A percentile compares a stretch with the other conserved stretches of the same genome.
Evolutionary conservation across 805 yeast genomes (phyloP).

Genomic region (Starmerella sp.): DNA sequence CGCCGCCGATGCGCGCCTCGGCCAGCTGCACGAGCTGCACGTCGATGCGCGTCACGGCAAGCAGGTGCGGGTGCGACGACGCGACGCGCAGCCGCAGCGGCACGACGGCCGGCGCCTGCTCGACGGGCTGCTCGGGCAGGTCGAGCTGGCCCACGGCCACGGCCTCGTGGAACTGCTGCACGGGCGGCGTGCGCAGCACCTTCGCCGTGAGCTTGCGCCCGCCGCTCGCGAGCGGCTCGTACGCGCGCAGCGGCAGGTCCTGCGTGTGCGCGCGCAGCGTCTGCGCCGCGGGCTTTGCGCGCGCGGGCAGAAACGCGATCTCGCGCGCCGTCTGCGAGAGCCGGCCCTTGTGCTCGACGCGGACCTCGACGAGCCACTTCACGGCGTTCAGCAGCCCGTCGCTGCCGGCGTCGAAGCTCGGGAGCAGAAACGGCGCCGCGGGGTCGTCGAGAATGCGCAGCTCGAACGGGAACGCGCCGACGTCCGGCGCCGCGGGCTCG

Average conservation of each 20-base stretch:
- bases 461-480: slow-evolving; percentile 12
- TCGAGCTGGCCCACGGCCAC: slow-evolving; percentile 5
- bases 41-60: slow-evolving; percentile 1
- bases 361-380: slow-evolving; percentile 9
- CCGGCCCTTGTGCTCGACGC: slow-evolving; percentile 3
- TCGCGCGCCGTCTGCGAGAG: neutral
- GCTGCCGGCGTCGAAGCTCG: slow-evolving; percentile 12
- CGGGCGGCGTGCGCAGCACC: neutral
- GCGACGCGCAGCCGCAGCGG: slow-evolving; percentile 8
- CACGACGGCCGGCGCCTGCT: slow-evolving; percentile 4
- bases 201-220: neutral
- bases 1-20: slow-evolving; percentile 1
- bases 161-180: slow-evolving; percentile 2
- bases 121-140: slow-evolving; percentile 5
- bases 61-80: slow-evolving; percentile 3
- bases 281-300: neutral
- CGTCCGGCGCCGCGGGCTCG: neutral
- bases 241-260: neutral
- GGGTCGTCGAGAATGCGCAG: slow-evolving; percentile 13
- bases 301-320: slow-evolving; percentile 12
- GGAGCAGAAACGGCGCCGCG: slow-evolving; percentile 5
- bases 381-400: slow-evolving; percentile 5
- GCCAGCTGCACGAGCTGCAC: slow-evolving; percentile 5
- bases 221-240: neutral
- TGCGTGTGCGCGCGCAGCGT: neutral